Evolutionary conservation across 2,329 filamentous ascomycete genomes (phyloP).

Genomic region (Xylaria sp.): DNA sequence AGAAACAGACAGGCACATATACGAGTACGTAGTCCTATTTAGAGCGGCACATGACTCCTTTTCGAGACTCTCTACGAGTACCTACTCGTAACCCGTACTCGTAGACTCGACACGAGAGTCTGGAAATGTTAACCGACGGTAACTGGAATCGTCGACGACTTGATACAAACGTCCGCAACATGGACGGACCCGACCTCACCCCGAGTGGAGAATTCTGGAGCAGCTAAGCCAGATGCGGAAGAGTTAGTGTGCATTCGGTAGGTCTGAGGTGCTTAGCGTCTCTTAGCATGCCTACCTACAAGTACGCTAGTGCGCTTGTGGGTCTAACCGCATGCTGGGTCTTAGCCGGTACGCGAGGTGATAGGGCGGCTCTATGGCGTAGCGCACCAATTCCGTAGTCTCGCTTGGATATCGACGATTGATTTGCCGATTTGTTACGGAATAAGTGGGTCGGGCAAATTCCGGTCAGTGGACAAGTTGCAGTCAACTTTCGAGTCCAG

Average conservation of each 20-base stretch:
- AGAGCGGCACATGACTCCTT: too few species aligned
- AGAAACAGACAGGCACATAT: too few species aligned
- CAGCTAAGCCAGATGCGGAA: conserved; percentile 7
- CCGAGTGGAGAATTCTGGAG: background rate
- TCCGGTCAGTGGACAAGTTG: background rate
- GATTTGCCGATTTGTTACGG: background rate
- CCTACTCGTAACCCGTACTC: too few species aligned
- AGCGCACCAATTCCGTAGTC: background rate
- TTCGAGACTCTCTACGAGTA: too few species aligned
- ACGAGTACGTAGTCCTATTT: too few species aligned
- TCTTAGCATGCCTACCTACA: background rate
- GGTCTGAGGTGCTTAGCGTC: background rate
- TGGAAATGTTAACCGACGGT: too few species aligned
- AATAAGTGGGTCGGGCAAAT: background rate
- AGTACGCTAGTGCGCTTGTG: background rate
- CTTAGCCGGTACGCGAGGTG: background rate
- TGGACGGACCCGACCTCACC: background rate
- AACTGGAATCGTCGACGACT: background rate
- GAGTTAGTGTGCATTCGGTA: background rate
- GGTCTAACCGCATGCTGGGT: conserved; percentile 15
- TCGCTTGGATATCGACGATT: background rate
- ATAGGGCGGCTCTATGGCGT: background rate
- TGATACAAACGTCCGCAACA: background rate
- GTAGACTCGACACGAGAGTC: too few species aligned
- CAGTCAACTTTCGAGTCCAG: background rate